Conservation (phyloP, 306 rosid genomes). For the Carpinus viminea region DNA sequence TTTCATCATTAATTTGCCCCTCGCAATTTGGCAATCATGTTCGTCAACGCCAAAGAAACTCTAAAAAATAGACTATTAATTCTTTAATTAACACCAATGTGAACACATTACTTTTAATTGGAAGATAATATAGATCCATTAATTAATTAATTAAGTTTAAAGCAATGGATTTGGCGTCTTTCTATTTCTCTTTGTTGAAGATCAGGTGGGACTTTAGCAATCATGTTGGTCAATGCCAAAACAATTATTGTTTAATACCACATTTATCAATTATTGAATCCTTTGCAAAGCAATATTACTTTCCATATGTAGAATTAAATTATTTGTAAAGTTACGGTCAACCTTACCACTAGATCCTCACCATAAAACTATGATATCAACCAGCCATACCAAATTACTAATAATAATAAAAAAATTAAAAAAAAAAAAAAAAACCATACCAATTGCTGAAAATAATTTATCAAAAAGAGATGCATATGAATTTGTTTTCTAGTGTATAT, state of each 20-base stretch:
- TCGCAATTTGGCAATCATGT: too few relatives aligned
- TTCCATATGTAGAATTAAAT: background rate
- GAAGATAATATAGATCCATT: slow-evolving; percentile 13
- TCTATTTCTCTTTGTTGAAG: background rate
- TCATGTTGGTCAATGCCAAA: slow-evolving; percentile 21
- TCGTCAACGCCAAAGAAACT: too few relatives aligned
- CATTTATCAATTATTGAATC: background rate
- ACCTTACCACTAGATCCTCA: background rate
- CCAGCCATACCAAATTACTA: background rate
- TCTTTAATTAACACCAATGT: too few relatives aligned
- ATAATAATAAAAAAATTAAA: rapidly evolving
- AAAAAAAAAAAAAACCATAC: too few relatives aligned
- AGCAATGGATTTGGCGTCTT: slow-evolving; percentile 22
- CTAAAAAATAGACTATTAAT: too few relatives aligned
- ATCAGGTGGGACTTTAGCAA: slow-evolving; percentile 35
- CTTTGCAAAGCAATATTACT: background rate
- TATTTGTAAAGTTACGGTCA: background rate
- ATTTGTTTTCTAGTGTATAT: too few relatives aligned
- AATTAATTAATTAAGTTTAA: too few relatives aligned
- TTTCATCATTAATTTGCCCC: too few relatives aligned
- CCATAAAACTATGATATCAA: background rate
- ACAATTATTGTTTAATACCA: background rate
- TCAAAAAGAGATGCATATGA: background rate
- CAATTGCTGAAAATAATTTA: background rate
- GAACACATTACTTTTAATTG: background rate